A percentile compares a stretch with the other conserved stretches of the same genome.
Evolutionary conservation across 225 moss, liverwort and hornwort genomes (phyloP).

Genomic region (Takakia lepidozioides): DNA sequence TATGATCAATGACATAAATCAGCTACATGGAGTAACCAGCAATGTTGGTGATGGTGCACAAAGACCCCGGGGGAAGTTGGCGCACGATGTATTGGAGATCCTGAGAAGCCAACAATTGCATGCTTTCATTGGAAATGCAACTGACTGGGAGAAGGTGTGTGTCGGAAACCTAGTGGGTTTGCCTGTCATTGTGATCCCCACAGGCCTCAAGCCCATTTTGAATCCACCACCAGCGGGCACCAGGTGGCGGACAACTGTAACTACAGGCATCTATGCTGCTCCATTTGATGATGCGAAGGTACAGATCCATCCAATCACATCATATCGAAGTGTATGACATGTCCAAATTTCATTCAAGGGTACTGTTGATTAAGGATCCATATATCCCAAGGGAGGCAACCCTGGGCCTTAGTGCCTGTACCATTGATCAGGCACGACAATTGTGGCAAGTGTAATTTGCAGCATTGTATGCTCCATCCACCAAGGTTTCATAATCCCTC

Average conservation of each 20-base stretch:
- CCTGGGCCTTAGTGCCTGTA: too few species aligned
- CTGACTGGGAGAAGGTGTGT: slow-evolving; percentile 64
- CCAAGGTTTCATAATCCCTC: too few species aligned
- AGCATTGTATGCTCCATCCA: too few species aligned
- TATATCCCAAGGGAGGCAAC: too few species aligned
- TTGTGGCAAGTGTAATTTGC: too few species aligned
- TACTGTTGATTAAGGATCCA: too few species aligned
- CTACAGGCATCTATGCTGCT: slow-evolving; percentile 57
- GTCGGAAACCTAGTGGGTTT: slow-evolving; percentile 43
- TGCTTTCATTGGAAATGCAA: slow-evolving; percentile 63
- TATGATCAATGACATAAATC: too few species aligned
- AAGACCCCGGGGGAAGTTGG: slow-evolving; percentile 43
- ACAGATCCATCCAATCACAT: neutral
- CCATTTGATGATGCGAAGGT: slow-evolving; percentile 61
- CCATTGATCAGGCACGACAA: too few species aligned
- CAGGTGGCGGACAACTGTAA: slow-evolving; percentile 26
- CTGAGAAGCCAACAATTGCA: slow-evolving; percentile 31
- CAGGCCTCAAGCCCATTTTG: slow-evolving; percentile 38
- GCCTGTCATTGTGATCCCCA: slow-evolving; percentile 45
- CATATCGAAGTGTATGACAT: too few species aligned
- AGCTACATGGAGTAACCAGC: too few species aligned
- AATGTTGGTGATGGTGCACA: slow-evolving; percentile 18
- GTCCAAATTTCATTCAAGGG: too few species aligned
- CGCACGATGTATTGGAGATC: slow-evolving; percentile 24
- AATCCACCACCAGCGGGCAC: slow-evolving; percentile 22